These are phyloP conservation scores for Colletotrichum caudatum DNA, from an alignment of 2,329 filamentous ascomycete genomes.

Conservation along the genomic window DNA sequence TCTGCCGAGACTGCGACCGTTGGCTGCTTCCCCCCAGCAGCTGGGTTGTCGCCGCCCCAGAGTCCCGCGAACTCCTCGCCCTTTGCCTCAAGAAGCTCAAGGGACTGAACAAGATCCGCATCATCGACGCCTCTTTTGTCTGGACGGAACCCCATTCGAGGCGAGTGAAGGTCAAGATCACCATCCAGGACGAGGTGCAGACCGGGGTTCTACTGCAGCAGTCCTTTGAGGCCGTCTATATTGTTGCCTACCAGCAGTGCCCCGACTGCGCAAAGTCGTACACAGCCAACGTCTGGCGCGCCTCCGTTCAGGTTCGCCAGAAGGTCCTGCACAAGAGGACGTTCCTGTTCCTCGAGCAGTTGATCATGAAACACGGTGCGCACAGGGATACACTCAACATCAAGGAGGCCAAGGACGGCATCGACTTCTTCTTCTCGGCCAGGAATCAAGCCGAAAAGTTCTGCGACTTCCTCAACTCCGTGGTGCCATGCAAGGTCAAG, in stretches of 20 bases:
- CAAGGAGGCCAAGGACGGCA: constrained; percentile 93
- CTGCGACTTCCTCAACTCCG: constrained; percentile 88
- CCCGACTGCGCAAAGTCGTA: constrained; percentile 96
- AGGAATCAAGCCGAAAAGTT: constrained; percentile 94
- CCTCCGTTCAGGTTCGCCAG: constrained; percentile 93
- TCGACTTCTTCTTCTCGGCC: constrained; percentile 94
- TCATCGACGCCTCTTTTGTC: constrained; percentile 95
- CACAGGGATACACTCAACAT: constrained; percentile 97
- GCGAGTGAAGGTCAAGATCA: constrained; percentile 94
- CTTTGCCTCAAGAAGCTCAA: constrained; percentile 90
- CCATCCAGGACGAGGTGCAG: constrained; percentile 79
- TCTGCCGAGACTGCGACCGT: constrained; percentile 93
- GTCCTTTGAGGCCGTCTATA: constrained; percentile 92
- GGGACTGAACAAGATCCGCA: constrained; percentile 88
- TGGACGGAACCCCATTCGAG: constrained; percentile 98
- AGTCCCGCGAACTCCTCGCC: constrained; percentile 92
- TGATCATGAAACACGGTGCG: constrained; percentile 93
- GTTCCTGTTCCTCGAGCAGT: constrained; percentile 82
- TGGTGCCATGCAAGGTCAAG: constrained; percentile 82
- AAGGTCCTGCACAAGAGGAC: constrained; percentile 95
- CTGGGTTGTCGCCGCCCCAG: constrained; percentile 87
- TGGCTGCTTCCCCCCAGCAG: constrained; percentile 89
- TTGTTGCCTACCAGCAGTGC: constrained; percentile 92
- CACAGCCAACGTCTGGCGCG: constrained; percentile 95
- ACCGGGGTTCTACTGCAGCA: constrained; percentile 83